Evolutionary conservation across 805 yeast species (phyloP), one percentile per base, ranked within the genome.

Genomic region (Monosporozyma aquatica): DNA sequence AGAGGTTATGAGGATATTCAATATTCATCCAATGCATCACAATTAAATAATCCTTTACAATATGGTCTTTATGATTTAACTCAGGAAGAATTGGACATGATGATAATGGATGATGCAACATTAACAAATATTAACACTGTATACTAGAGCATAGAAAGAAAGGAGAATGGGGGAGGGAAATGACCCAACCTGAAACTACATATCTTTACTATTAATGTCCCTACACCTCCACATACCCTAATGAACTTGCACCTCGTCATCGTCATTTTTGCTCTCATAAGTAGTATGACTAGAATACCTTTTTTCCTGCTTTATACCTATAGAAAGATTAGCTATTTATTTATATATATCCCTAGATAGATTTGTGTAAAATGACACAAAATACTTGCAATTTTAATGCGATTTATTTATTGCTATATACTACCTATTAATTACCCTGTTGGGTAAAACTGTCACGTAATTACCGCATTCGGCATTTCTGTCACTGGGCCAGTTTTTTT

Each of bases 61-160:
- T 51, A 51, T 38, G 45, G 49, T 25, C 43, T 54, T 22, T 54
- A 54, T 34, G 59, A 53, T 41, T 11, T 47, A 35, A 51, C 56
- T 10, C 48, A 48, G 18, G 59, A 53, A 29, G 58, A 53, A 44
- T 37, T 44, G 9, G 53, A 47, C n/a, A 46, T 47, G 48, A 37
- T 44, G 38, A 33, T 35, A 21, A 27, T n/a, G 17, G 37, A 40
- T 26, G 30, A 17, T 26, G 26, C 28, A 6, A 26, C 37, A 17
- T 32, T 32, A 13, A 20, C 35, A 15, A 32, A 9, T 32, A 32
- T 32, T 13, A 32, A 32, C 11, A 18, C 35, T 4, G n/a, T 14
- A 18, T 32, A 20, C 13, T 32, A 18, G 18, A 32, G n/a, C n/a
- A n/a, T n/a, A n/a, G n/a, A n/a, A n/a, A n/a, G n/a, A n/a, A n/a